Evolutionary conservation across 345 rosid species (phyloP), one percentile per base, ranked within the genome.

Genomic region (Aurinia saxatilis): DNA sequence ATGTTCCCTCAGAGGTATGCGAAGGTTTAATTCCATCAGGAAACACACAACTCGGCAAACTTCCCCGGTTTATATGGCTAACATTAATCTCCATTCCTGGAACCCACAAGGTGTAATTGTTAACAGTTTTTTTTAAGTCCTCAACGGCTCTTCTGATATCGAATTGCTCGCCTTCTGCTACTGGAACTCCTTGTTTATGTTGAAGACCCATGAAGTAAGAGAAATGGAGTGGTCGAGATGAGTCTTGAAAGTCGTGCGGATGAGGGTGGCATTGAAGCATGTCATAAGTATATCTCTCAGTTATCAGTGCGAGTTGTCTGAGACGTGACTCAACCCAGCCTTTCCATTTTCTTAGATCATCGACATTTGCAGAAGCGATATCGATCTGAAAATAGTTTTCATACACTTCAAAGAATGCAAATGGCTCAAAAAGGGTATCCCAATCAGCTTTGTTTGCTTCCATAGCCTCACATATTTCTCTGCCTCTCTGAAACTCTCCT

Each of bases 291-390:
- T 90, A 78, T 77, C 88, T 84, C 85, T 93, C 99, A 53, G 90
- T 90, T 93, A 66, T 90, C 80, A 90, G 73, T 41, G 88, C 90
- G 50, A 93, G 99, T 60, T 82, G 91, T 50, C 97, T 91, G 42
- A 93, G 91, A 38, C 97, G 97, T 55, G 99, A 93, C 81, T 90
- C 90, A 65, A 93, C 99, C 99, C 99, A 90, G 10, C 99, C 99
- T 84, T 93, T 85, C 97, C 99, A 93, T 23, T 83, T 80, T 56
- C 96, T 84, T 57, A 90, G 74, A 70, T 90, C 95, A 73, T 90
- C 90, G 19, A 68, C 92, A 77, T 87, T 85, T 73, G 78, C 95
- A 7, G 99, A 92, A 71, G 73, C 45, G 31, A 90, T 81, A 38
- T 90, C 90, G 37, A 93, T 90, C 80, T 79, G 96, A 38, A 93